These are phyloP conservation scores for Nepenthes mirabilis DNA, from an alignment of 148 eudicot genomes.

Conservation along the genomic window DNA sequence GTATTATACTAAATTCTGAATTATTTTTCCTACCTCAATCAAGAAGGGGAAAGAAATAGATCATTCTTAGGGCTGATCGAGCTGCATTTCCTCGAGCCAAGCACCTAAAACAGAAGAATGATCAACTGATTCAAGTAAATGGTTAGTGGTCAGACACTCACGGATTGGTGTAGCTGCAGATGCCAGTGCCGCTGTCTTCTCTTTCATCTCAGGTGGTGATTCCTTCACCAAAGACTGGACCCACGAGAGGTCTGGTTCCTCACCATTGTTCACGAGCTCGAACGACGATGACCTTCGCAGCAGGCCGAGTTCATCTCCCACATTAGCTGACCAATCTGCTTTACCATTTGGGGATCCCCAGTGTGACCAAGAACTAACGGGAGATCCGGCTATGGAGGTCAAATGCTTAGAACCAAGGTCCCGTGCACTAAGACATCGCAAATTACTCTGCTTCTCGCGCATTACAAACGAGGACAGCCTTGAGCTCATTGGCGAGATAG, in stretches of 20 bases:
- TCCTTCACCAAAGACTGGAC: constrained; percentile 72
- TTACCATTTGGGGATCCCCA: constrained; percentile 43
- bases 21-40: constrained; percentile 14
- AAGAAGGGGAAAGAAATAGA: constrained; percentile 1
- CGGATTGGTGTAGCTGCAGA: neutral
- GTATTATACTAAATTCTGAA: too few relatives aligned
- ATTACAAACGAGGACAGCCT: constrained; percentile 39
- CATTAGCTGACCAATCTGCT: constrained; percentile 44
- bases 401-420: constrained; percentile 32
- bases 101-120: constrained; percentile 51
- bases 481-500: constrained; percentile 49
- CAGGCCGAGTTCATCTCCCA: constrained; percentile 16
- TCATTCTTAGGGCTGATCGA: constrained; percentile 47
- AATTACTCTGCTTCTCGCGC: constrained; percentile 44
- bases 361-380: constrained; percentile 28
- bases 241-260: constrained; percentile 78
- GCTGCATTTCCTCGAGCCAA: constrained; percentile 78
- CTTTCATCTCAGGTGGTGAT: constrained; percentile 46
- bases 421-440: constrained; percentile 49
- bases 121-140: constrained; percentile 28
- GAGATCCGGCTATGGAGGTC: constrained; percentile 27
- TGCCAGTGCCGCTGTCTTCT: constrained; percentile 5
- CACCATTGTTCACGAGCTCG: constrained; percentile 32
- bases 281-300: constrained; percentile 35
- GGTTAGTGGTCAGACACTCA: constrained; percentile 20